phyloP scores from a whole-genome alignment of 2,329 filamentous ascomycete species.

The Colletotrichum echinochloae region DNA sequence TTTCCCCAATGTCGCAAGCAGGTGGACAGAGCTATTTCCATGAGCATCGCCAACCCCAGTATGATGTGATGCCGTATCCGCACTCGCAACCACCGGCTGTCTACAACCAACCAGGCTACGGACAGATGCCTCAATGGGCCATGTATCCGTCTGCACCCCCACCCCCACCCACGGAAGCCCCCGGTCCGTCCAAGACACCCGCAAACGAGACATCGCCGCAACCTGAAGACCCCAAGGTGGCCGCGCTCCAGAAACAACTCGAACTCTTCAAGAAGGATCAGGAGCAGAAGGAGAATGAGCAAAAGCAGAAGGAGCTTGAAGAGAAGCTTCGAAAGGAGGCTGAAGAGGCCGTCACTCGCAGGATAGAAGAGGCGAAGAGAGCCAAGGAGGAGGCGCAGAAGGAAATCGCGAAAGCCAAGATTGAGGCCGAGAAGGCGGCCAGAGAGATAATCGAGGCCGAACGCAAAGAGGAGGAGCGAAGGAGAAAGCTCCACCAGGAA shows the following conservation, averaged over 20 bases:
- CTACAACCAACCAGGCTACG: conserved; percentile 47
- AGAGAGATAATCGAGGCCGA: conserved; percentile 59
- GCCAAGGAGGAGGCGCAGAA: conserved; percentile 60
- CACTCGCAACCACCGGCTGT: conserved; percentile 48
- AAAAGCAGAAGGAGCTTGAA: conserved; percentile 58
- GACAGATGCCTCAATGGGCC: conserved; percentile 52
- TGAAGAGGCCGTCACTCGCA: conserved; percentile 56
- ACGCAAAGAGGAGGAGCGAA: conserved; percentile 60
- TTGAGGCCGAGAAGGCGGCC: conserved; percentile 59
- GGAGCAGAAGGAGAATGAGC: conserved; percentile 59
- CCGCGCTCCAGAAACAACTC: conserved; percentile 71
- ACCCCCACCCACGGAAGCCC: conserved; percentile 56
- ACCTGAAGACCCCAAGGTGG: conserved; percentile 67
- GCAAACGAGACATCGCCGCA: conserved; percentile 55
- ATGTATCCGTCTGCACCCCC: conserved; percentile 56
- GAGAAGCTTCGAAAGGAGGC: conserved; percentile 60
- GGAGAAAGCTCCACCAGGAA: conserved; percentile 52
- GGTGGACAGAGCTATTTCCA: conserved; percentile 57
- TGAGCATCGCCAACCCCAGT: conserved; percentile 53
- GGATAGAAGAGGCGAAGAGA: conserved; percentile 55
- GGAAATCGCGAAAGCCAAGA: conserved; percentile 61
- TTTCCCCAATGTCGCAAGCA: conserved; percentile 55
- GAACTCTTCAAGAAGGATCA: conserved; percentile 61
- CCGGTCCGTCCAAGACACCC: conserved; percentile 52
- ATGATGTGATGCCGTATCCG: conserved; percentile 65